These are phyloP conservation scores for Nakataea oryzae DNA, from an alignment of 2,329 filamentous ascomycete species.

Conservation along the genomic window DNA sequence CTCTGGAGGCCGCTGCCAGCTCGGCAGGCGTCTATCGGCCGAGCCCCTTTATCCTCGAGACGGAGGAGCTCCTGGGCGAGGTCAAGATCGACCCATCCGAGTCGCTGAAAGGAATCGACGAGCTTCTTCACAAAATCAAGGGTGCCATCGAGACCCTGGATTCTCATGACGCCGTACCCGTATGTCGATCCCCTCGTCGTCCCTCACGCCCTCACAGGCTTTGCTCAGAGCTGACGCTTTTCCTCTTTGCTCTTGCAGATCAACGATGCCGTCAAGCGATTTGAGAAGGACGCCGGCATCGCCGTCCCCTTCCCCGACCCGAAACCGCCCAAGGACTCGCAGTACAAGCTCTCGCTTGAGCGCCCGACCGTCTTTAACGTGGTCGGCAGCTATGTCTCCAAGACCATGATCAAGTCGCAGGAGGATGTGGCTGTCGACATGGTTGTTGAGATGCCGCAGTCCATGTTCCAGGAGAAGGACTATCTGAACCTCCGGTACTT, in stretches of 20 bases:
- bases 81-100: slow-evolving; percentile 40
- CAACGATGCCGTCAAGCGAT: slow-evolving; percentile 52
- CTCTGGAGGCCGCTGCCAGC: slow-evolving; percentile 16
- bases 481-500: slow-evolving; percentile 90
- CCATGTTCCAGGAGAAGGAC: slow-evolving; percentile 86
- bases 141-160: slow-evolving; percentile 38
- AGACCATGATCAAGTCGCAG: slow-evolving; percentile 59
- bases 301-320: slow-evolving; percentile 80
- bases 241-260: slow-evolving; percentile 37
- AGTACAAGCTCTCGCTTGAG: slow-evolving; percentile 72
- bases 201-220: neutral
- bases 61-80: slow-evolving; percentile 47
- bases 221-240: neutral
- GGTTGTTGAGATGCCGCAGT: slow-evolving; percentile 72
- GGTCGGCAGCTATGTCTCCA: slow-evolving; percentile 75
- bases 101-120: slow-evolving; percentile 35
- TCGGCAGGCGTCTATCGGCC: slow-evolving; percentile 22
- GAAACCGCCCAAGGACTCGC: slow-evolving; percentile 60
- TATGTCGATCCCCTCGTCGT: slow-evolving; percentile 20
- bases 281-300: slow-evolving; percentile 58
- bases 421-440: slow-evolving; percentile 59
- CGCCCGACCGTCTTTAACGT: slow-evolving; percentile 74
- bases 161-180: slow-evolving; percentile 36
- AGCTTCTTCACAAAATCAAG: slow-evolving; percentile 40
- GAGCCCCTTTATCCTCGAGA: slow-evolving; percentile 47